Percentiles rank a stretch among this genome's conserved stretches.
These are phyloP conservation scores for Pseudozyma thailandica DNA, from an alignment of 1,284 basidiomycete species.

Conservation along the genomic window DNA sequence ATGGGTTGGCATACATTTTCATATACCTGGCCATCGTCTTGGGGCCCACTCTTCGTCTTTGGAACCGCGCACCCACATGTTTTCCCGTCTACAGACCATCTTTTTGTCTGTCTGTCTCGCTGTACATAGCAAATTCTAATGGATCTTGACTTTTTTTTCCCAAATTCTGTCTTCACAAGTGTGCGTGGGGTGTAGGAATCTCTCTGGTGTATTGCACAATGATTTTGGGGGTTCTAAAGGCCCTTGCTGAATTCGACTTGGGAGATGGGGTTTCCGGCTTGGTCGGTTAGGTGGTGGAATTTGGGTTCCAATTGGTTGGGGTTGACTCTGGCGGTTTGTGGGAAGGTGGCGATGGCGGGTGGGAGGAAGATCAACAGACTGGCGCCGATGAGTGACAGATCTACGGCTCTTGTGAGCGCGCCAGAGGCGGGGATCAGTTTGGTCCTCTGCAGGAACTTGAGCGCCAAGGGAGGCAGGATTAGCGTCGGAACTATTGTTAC, in stretches of 20 bases:
- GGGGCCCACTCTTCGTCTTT: neutral
- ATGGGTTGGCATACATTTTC: neutral
- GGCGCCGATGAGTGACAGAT: constrained; percentile 69
- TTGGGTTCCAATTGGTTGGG: constrained; percentile 69
- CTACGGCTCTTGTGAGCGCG: constrained; percentile 38
- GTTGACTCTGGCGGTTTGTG: constrained; percentile 70
- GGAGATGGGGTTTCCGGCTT: constrained; percentile 59
- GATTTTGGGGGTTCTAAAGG: constrained; percentile 57
- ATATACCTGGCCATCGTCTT: constrained; percentile 8
- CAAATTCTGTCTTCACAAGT: neutral
- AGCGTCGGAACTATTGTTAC: constrained; percentile 70
- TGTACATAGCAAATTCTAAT: too few species aligned
- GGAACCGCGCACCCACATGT: neutral
- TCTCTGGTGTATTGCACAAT: neutral
- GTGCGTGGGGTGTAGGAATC: neutral
- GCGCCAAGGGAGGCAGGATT: constrained; percentile 71
- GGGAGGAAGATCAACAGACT: constrained; percentile 72
- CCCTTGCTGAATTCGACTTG: constrained; percentile 72
- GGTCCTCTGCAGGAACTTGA: constrained; percentile 68
- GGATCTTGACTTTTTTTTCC: constrained; percentile 3
- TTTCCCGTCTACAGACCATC: neutral
- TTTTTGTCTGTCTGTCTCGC: neutral
- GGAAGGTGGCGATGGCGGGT: constrained; percentile 73
- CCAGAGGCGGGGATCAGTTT: constrained; percentile 46
- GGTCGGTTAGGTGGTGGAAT: constrained; percentile 66